Evolutionary conservation across 176 grass and related monocot species (phyloP).

Genomic region (Aegilops speltoides): DNA sequence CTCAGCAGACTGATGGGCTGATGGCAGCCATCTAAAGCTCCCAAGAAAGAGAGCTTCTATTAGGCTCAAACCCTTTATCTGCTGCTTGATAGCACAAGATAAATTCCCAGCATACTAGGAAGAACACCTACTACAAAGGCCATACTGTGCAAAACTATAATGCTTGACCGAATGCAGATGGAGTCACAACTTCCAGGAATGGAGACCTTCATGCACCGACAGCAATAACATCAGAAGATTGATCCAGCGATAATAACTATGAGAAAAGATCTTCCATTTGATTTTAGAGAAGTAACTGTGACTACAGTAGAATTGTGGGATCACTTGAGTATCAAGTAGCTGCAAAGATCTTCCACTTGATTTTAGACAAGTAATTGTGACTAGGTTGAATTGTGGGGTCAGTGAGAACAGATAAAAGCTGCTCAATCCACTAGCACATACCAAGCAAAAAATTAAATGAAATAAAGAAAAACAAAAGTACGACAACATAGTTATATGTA

Average conservation of each 20-base stretch:
- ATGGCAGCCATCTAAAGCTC: neutral
- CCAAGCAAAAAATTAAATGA: neutral
- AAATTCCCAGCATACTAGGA: neutral
- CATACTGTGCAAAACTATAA: neutral
- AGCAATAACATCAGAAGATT: neutral
- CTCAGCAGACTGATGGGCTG: neutral
- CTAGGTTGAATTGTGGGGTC: neutral
- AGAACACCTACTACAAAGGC: neutral
- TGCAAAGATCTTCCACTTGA: neutral
- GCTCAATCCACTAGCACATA: slow-evolving; percentile 24
- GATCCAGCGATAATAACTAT: neutral
- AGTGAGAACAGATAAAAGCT: slow-evolving; percentile 4
- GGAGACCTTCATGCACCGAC: neutral
- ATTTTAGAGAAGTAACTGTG: neutral
- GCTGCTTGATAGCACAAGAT: neutral
- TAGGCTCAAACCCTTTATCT: neutral
- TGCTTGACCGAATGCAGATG: slow-evolving; percentile 1
- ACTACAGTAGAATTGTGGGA: neutral
- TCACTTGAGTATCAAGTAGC: neutral
- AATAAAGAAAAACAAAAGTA: neutral
- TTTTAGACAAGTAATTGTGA: neutral
- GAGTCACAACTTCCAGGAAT: neutral
- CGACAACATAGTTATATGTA: neutral
- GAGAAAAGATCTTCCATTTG: neutral
- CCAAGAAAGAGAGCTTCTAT: neutral